Conservation (phyloP, 805 yeast species). For the Lipomyces orientalis region DNA sequence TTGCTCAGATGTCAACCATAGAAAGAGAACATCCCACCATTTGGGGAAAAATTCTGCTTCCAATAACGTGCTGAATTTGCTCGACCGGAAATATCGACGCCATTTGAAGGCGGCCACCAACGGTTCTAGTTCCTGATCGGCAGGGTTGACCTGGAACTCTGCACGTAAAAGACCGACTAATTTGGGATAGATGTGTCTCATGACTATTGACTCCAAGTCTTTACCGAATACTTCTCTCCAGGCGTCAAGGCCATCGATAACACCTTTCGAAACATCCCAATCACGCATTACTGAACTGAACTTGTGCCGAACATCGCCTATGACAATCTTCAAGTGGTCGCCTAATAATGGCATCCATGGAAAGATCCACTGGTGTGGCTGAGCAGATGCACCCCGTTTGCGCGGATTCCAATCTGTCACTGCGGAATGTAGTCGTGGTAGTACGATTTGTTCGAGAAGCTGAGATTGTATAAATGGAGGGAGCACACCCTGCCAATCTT, state of each 20-base stretch:
- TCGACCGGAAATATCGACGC: conserved; percentile 37
- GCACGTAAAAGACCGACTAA: conserved; percentile 27
- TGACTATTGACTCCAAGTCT: conserved; percentile 37
- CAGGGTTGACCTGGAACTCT: conserved; percentile 41
- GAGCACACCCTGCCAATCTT: conserved; percentile 52
- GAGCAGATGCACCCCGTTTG: background rate
- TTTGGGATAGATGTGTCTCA: conserved; percentile 39
- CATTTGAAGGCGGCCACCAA: conserved; percentile 41
- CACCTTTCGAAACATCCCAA: conserved; percentile 38
- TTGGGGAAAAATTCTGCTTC: conserved; percentile 51
- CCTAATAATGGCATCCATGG: conserved; percentile 49
- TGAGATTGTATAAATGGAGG: conserved; percentile 43
- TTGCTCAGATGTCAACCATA: conserved; percentile 42
- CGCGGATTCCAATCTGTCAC: conserved; percentile 49
- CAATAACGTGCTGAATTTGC: conserved; percentile 42
- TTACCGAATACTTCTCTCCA: conserved; percentile 48
- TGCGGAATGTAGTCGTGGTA: conserved; percentile 48
- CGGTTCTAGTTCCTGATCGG: conserved; percentile 38
- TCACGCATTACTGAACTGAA: conserved; percentile 37
- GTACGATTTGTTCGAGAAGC: conserved; percentile 45
- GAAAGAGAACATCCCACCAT: conserved; percentile 43
- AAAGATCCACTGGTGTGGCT: conserved; percentile 47
- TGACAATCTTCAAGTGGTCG: conserved; percentile 31
- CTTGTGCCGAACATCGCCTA: conserved; percentile 39
- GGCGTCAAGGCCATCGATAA: conserved; percentile 40